Base-by-base conservation (phyloP, 2,329 filamentous ascomycete genomes). In the Colletotrichum magnum region DNA sequence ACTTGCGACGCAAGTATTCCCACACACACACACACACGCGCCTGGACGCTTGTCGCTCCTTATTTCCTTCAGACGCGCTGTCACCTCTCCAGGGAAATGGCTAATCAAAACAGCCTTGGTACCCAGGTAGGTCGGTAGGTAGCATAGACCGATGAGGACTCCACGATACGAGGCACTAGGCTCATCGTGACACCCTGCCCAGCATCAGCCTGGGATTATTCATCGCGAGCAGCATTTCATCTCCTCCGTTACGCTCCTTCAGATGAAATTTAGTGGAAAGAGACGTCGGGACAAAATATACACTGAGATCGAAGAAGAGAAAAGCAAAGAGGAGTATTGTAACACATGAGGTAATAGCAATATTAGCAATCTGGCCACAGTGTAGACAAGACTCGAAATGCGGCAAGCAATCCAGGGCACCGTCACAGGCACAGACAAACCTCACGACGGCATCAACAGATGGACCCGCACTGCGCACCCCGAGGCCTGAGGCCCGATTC, bases 1-100 rank as follows among this genome's bases (percentile, higher is more conserved):
- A 58, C 64, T 53, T 63, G 45, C 28, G 57, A 54, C 41, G 51
- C 47, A 39, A 50, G 50, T 69, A 69, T 69, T 57, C 36, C 56
- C 51, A 51, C 53, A 39, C 53, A 39, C 50, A 53, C 50, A 53
- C 57, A 50, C 47, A 21, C 32, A 10, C 32, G 7, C 32, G 10
- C 32, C 32, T 36, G 32, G 32, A 36, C 58, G 48, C n/a, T 18
- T 60, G 62, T 26, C 61, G 50, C 51, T 69, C 66, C n/a, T 56
- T 51, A 52, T 66, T 28, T 60, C 36, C 50, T 51, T 47, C 32
- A 41, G 56, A 66, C 51, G 56, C 62, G 62, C 32, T 66, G 50
- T 51, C 56, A 52, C 39, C 21, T 56, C 21, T 39, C 51, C n/a
- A 15, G 28, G 45, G 66, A 28, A 56, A 69, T 21, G 24, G 48